Percentiles rank a stretch among this genome's conserved stretches.
phyloP scores from a whole-genome alignment of 2,329 filamentous ascomycete species.

The Shiraia bambusicola region DNA sequence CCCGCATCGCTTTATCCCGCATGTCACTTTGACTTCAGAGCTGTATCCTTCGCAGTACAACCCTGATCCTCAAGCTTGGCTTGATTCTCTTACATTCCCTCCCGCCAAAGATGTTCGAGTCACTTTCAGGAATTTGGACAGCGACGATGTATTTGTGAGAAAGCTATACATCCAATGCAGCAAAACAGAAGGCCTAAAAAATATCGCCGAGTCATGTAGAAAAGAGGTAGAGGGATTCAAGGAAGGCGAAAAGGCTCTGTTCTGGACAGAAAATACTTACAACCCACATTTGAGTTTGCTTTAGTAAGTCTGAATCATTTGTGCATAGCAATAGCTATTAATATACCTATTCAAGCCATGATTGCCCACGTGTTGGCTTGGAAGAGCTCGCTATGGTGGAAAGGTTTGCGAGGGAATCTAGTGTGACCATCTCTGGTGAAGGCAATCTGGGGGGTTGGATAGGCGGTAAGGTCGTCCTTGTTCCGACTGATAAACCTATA shows the following conservation, averaged over 20 bases:
- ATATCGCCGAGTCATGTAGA: conserved; percentile 33
- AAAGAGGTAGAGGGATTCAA: conserved; percentile 26
- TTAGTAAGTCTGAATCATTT: conserved; percentile 38
- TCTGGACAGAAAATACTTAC: conserved; percentile 39
- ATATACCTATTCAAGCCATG: conserved; percentile 21
- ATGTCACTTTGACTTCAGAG: conserved; percentile 47
- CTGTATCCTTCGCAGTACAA: conserved; percentile 28
- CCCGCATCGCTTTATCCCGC: conserved; percentile 44
- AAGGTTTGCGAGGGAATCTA: conserved; percentile 22
- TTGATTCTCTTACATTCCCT: conserved; percentile 34
- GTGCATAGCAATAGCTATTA: background rate
- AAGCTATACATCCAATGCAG: conserved; percentile 44
- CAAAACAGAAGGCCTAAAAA: conserved; percentile 29
- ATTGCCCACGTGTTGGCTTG: conserved; percentile 25
- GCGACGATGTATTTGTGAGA: conserved; percentile 42
- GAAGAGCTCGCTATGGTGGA: conserved; percentile 24
- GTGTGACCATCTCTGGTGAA: conserved; percentile 24
- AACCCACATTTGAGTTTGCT: conserved; percentile 46
- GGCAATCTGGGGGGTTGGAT: conserved; percentile 32
- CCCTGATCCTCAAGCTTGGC: conserved; percentile 41
- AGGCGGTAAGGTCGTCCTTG: conserved; percentile 44
- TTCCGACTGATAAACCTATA: conserved; percentile 43
- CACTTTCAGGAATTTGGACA: conserved; percentile 33
- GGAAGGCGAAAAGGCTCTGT: conserved; percentile 22
- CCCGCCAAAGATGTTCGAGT: conserved; percentile 21